phyloP scores from a whole-genome alignment of 1,139 yeast genomes.

The Candida dubliniensis region DNA sequence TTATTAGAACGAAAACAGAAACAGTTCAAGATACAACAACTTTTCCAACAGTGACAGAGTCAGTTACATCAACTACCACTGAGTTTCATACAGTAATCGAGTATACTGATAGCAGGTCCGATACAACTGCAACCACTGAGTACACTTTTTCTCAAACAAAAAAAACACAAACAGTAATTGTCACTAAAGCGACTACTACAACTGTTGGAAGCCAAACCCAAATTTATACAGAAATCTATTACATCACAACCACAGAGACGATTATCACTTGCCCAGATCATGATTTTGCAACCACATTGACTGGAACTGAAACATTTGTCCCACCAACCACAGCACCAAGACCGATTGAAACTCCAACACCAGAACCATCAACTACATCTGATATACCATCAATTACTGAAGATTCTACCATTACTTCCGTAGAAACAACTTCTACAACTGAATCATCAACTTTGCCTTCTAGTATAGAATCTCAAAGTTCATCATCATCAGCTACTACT shows the following conservation, averaged over 20 bases:
- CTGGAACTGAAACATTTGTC: not conserved
- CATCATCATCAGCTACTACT: not conserved
- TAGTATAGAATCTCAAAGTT: not conserved
- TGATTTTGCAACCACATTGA: slow-evolving; percentile 8
- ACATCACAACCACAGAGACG: too few species aligned
- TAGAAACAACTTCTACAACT: slow-evolving; percentile 1
- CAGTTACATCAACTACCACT: not conserved
- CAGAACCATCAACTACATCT: slow-evolving; percentile 2
- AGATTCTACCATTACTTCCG: not conserved
- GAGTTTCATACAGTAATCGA: not conserved
- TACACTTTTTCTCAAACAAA: not conserved
- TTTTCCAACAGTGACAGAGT: not conserved
- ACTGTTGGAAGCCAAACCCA: not conserved
- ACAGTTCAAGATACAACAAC: not conserved
- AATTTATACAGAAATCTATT: too few species aligned
- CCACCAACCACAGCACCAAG: slow-evolving; percentile 2
- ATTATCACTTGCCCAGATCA: slow-evolving; percentile 8
- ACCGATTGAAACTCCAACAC: not conserved
- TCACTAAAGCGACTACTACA: not conserved
- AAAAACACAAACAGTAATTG: not conserved
- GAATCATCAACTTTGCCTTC: not conserved
- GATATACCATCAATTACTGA: slow-evolving; percentile 1
- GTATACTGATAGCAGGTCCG: not conserved
- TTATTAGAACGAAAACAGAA: not conserved
- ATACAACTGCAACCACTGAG: not conserved